A percentile compares a stretch with the other conserved stretches of the same genome.
phyloP scores from a whole-genome alignment of 306 rosid genomes.

The Purshia tridentata region DNA sequence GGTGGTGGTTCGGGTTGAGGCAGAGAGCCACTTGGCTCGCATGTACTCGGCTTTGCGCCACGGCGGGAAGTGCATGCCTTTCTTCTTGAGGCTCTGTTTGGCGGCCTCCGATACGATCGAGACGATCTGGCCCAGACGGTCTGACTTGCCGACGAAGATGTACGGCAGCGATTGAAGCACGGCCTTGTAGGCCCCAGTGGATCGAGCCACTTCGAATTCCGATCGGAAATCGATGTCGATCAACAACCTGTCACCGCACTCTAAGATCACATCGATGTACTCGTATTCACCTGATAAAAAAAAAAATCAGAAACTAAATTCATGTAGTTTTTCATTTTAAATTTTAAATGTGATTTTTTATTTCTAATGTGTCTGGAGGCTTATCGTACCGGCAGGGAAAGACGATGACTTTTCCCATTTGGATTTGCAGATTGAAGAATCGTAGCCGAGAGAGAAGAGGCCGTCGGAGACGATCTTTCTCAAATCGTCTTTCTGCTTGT shows the following conservation, averaged over 20 bases:
- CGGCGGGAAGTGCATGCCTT: constrained; percentile 96
- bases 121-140: constrained; percentile 75
- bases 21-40: constrained; percentile 89
- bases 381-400: constrained; percentile 69
- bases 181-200: constrained; percentile 77
- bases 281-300: constrained; percentile 80
- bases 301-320: constrained; percentile 10
- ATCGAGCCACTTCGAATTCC: constrained; percentile 92
- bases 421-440: constrained; percentile 76
- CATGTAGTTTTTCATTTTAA: background rate
- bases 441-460: constrained; percentile 73
- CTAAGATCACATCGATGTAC: constrained; percentile 70
- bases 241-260: constrained; percentile 78
- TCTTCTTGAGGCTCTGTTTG: constrained; percentile 84
- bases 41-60: constrained; percentile 94
- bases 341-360: background rate
- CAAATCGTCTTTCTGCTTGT: constrained; percentile 70
- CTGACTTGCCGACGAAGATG: constrained; percentile 82
- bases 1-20: constrained; percentile 40
- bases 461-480: constrained; percentile 59
- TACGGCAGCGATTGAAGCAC: constrained; percentile 79
- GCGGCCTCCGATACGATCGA: constrained; percentile 80
- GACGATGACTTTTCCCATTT: constrained; percentile 83
- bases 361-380: background rate
- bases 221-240: constrained; percentile 89